These are phyloP conservation scores for Drosera spatulata DNA, from an alignment of 179 eudicot genomes.

Conservation along the genomic window DNA sequence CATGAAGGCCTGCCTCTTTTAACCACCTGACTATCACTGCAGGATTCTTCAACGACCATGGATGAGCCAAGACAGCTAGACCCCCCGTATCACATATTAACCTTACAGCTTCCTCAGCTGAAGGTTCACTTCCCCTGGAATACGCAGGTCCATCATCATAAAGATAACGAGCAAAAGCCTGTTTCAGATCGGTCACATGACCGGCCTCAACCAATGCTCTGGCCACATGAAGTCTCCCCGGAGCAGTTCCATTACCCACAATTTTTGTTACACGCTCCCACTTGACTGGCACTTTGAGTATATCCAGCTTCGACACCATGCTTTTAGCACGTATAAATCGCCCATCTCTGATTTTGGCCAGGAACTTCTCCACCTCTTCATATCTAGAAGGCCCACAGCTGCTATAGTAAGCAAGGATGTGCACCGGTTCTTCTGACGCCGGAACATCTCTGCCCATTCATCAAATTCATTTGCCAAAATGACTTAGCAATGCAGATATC, in stretches of 20 bases:
- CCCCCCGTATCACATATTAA: slow-evolving; percentile 79
- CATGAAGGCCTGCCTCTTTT: slow-evolving; percentile 87
- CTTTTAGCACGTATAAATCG: slow-evolving; percentile 77
- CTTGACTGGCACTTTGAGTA: slow-evolving; percentile 71
- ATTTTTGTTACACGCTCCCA: slow-evolving; percentile 78
- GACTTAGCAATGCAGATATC: not conserved
- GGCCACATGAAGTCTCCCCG: slow-evolving; percentile 94
- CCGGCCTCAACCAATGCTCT: slow-evolving; percentile 98
- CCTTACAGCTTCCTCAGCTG: slow-evolving; percentile 69
- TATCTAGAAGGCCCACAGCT: slow-evolving; percentile 68
- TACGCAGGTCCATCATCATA: slow-evolving; percentile 98
- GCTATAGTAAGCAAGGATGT: slow-evolving; percentile 92
- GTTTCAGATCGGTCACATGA: slow-evolving; percentile 85
- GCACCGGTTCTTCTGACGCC: slow-evolving; percentile 85
- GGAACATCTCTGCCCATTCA: slow-evolving; percentile 41
- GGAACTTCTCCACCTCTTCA: slow-evolving; percentile 55
- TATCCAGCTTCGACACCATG: slow-evolving; percentile 65
- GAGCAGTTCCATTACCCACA: slow-evolving; percentile 94
- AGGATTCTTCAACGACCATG: slow-evolving; percentile 89
- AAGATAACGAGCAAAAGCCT: slow-evolving; percentile 83
- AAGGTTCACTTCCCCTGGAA: slow-evolving; percentile 93
- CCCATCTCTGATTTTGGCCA: slow-evolving; percentile 81
- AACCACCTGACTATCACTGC: slow-evolving; percentile 46
- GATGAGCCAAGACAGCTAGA: slow-evolving; percentile 87
- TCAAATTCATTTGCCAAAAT: not conserved